A percentile compares a stretch with the other conserved stretches of the same genome.
Conservation (phyloP, 306 rosid genomes). For the Corylus avellana region DNA sequence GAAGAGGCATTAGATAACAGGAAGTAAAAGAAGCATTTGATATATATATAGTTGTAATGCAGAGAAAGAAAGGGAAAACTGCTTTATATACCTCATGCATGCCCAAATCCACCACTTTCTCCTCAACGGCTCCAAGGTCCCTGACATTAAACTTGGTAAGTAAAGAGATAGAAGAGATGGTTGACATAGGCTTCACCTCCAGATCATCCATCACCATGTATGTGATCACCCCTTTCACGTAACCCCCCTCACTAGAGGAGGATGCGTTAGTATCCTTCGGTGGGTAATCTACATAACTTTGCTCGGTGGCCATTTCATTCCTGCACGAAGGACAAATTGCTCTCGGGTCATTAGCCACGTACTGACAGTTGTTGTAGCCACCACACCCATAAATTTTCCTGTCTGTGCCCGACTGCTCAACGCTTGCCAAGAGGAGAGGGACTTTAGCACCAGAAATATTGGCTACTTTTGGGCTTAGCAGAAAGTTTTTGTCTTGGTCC, state of each 20-base stretch:
- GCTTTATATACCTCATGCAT: constrained; percentile 28
- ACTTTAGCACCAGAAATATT: neutral
- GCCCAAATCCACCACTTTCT: constrained; percentile 21
- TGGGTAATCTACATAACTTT: neutral
- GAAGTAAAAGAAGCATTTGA: neutral
- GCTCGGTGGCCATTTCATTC: too few species aligned
- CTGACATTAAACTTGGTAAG: constrained; percentile 24
- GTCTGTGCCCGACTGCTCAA: neutral
- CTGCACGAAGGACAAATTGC: too few species aligned
- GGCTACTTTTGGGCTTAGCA: constrained; percentile 2
- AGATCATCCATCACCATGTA: constrained; percentile 45
- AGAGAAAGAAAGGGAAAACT: neutral
- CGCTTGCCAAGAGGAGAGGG: neutral
- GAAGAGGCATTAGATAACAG: neutral
- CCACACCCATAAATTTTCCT: too few species aligned
- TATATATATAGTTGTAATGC: neutral
- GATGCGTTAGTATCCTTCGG: neutral
- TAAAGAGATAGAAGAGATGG: neutral
- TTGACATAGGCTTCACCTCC: constrained; percentile 35
- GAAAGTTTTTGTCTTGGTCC: neutral
- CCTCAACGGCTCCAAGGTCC: constrained; percentile 27
- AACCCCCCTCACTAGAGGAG: constrained; percentile 5
- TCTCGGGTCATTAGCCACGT: too few species aligned
- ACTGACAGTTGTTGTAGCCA: too few species aligned
- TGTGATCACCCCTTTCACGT: constrained; percentile 29